Conservation (phyloP, 345 rosid species). For the Lepidium aucheri region DNA sequence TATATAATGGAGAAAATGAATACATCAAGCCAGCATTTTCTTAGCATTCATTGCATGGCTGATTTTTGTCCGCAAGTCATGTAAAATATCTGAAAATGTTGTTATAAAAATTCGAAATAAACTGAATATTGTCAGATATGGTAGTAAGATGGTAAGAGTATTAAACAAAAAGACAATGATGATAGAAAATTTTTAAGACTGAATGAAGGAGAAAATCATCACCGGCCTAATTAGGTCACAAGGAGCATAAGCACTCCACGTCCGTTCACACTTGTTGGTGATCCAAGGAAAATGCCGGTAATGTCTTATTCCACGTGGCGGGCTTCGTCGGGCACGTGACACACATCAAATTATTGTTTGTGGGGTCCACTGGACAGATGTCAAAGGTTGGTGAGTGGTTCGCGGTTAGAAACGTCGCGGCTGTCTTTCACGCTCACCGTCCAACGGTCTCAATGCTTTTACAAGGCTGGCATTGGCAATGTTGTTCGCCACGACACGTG, state of each 20-base stretch:
- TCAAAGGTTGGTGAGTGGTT: background rate
- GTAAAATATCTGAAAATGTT: too few species aligned
- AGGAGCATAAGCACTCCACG: slow-evolving; percentile 19
- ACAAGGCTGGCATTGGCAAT: background rate
- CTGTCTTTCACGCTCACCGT: slow-evolving; percentile 10
- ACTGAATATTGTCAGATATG: too few species aligned
- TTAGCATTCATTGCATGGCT: background rate
- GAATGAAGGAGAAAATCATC: background rate
- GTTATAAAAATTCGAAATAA: too few species aligned
- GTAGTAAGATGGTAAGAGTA: too few species aligned
- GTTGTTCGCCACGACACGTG: slow-evolving; percentile 15
- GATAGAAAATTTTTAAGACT: background rate
- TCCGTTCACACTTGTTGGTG: slow-evolving; percentile 16
- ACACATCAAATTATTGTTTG: background rate
- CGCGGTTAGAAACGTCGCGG: too few species aligned
- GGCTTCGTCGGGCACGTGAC: too few species aligned
- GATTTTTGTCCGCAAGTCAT: background rate
- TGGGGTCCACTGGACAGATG: slow-evolving; percentile 19
- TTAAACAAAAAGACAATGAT: too few species aligned
- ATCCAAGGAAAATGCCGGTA: background rate
- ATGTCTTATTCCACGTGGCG: too few species aligned
- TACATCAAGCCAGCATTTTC: background rate
- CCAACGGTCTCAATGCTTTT: slow-evolving; percentile 12
- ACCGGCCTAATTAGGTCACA: slow-evolving; percentile 17
- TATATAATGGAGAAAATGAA: background rate